Evolutionary conservation across 257 asterid species (phyloP).

Genomic region (Nicotiana sylvestris): DNA sequence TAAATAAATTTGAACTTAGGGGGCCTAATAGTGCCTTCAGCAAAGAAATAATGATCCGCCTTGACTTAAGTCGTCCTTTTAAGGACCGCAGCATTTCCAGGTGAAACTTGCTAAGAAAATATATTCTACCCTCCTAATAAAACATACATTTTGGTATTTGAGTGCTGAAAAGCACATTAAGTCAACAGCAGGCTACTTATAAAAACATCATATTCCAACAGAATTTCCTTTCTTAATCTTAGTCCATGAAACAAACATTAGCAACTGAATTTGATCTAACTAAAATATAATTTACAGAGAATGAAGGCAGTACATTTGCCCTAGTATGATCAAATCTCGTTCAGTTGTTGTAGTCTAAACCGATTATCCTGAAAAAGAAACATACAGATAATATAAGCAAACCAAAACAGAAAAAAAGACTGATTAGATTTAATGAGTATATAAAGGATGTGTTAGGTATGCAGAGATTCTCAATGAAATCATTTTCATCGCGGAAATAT

Average conservation of each 20-base stretch:
- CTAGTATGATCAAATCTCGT: neutral
- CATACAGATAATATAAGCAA: neutral
- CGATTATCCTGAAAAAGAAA: neutral
- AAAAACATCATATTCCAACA: neutral
- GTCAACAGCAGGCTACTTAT: neutral
- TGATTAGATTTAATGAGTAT: neutral
- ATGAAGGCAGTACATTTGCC: neutral
- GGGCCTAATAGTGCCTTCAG: neutral
- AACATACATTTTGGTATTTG: neutral
- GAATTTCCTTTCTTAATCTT: neutral
- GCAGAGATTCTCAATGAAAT: neutral
- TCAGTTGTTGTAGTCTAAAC: neutral
- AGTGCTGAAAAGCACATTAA: neutral
- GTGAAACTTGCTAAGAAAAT: neutral
- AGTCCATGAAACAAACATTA: neutral
- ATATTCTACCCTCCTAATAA: neutral
- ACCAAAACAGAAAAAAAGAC: neutral
- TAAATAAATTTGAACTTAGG: neutral
- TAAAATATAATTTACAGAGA: neutral
- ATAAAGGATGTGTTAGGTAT: neutral
- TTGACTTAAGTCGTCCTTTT: neutral
- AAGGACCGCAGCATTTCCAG: neutral
- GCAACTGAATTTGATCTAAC: neutral
- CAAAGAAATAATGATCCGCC: neutral
- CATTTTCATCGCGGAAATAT: neutral